Evolutionary conservation across 75 land plant species (phyloP).

Genomic region (Cryptomeria japonica): DNA sequence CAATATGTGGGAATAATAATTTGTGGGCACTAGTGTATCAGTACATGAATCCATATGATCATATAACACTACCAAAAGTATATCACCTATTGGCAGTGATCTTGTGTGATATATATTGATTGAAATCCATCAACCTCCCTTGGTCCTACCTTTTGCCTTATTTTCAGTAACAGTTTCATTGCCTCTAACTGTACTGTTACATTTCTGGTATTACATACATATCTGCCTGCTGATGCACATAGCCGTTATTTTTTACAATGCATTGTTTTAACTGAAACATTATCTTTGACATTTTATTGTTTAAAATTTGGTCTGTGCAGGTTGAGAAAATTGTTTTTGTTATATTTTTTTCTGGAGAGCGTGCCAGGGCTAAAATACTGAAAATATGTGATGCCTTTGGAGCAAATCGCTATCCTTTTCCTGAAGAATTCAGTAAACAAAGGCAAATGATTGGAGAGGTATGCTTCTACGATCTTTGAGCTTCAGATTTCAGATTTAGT

Average conservation of each 20-base stretch:
- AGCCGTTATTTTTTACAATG: background rate
- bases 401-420: conserved; percentile 91
- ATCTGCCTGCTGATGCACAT: background rate
- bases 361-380: conserved; percentile 73
- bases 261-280: background rate
- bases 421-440: conserved; percentile 77
- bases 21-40: background rate
- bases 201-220: background rate
- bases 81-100: background rate
- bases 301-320: conserved; percentile 37
- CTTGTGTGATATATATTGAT: background rate
- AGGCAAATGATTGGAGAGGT: conserved; percentile 82
- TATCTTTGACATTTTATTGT: background rate
- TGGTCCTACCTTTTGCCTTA: background rate
- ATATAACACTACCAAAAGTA: background rate
- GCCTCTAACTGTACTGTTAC: background rate
- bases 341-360: conserved; percentile 92
- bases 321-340: conserved; percentile 91
- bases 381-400: conserved; percentile 99
- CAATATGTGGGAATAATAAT: background rate
- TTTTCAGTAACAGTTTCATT: background rate
- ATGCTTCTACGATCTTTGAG: conserved; percentile 2
- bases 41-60: background rate
- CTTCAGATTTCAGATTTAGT: background rate
- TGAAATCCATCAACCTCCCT: background rate